Evolutionary conservation across 176 grass and related monocot species (phyloP), one percentile per base, ranked within the genome.

Genomic region (Canna indica): DNA sequence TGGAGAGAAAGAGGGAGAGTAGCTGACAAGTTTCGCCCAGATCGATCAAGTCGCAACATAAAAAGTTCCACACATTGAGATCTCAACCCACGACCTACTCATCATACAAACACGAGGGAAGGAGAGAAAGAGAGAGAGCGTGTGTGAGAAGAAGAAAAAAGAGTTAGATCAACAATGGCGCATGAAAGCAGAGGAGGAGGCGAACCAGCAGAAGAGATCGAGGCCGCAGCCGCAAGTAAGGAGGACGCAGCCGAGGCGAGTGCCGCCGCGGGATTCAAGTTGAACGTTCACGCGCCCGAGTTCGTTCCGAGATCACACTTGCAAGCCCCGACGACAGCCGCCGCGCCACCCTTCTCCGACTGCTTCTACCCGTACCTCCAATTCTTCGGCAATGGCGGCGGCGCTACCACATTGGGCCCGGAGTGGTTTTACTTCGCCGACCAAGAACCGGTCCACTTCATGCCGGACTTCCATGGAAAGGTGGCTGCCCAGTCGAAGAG

Each of bases 321-420:
- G 10, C 65, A 44, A 71, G 1, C 27, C 76, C 31, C 64, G 69
- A 12, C 70, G 35, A 39, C 81, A 58, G 17, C 79, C 67, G 70
- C 58, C 8, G 59, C 28, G 2, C 6, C 59, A 12, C 59, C 59
- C 13, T 70, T 79, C 0, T 47, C 81, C 0, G 79, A 68, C 4
- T 88, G 80, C 85, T 91, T 80, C 88, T 88, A 80, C 6, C 81
- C 90, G 1, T 90, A 81, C 83, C 36, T 94, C 65, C 86, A 83
- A 48, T 67, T 84, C 47, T 59, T 78, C 45, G 68, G 68, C 59
- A 10, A 30, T 59, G 47, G 33, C 38, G 15, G 27, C 18, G 44
- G 25, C 60, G 52, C 33, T 16, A 28, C 47, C 58, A 26, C 71
- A 6, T 36, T 47, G 53, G 56, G 64, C 26, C 36, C 76, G 13